Percentiles rank a stretch among this genome's conserved stretches.
phyloP scores from a whole-genome alignment of 306 rosid species.

The Herpetospermum pedunculosum region DNA sequence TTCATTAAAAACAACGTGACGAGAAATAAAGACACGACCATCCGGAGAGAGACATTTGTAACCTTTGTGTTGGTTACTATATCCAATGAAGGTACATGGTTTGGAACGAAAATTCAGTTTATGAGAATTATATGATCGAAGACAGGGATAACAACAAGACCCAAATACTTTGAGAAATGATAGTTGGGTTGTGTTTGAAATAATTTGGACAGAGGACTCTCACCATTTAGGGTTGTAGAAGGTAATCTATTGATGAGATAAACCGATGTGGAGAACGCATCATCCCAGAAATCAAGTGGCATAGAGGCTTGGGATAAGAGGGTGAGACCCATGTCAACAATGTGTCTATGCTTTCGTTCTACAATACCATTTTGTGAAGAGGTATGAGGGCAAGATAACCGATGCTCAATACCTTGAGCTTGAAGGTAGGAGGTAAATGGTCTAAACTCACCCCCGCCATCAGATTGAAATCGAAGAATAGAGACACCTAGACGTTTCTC shows the following conservation, averaged over 20 bases:
- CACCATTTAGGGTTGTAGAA: not conserved
- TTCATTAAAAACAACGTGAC: not conserved
- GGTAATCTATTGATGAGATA: not conserved
- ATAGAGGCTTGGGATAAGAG: not conserved
- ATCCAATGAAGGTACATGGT: not conserved
- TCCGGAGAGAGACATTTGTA: too few relatives aligned
- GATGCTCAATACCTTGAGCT: not conserved
- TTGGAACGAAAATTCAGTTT: not conserved
- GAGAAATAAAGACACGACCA: not conserved
- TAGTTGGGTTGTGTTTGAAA: not conserved
- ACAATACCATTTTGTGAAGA: not conserved
- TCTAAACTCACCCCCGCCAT: too few relatives aligned
- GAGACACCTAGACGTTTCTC: not conserved
- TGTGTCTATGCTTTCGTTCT: too few relatives aligned
- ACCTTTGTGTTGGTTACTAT: too few relatives aligned
- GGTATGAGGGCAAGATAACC: not conserved
- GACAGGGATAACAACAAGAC: not conserved
- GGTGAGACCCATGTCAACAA: too few relatives aligned
- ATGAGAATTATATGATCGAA: not conserved
- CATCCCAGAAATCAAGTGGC: not conserved
- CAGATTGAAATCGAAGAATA: not conserved
- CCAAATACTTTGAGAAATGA: not conserved
- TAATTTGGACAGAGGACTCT: not conserved
- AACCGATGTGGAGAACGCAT: not conserved
- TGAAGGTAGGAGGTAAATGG: not conserved